Evolutionary conservation across 768 basidiomycete genomes (phyloP).

Genomic region (Pulveroboletus sp.): DNA sequence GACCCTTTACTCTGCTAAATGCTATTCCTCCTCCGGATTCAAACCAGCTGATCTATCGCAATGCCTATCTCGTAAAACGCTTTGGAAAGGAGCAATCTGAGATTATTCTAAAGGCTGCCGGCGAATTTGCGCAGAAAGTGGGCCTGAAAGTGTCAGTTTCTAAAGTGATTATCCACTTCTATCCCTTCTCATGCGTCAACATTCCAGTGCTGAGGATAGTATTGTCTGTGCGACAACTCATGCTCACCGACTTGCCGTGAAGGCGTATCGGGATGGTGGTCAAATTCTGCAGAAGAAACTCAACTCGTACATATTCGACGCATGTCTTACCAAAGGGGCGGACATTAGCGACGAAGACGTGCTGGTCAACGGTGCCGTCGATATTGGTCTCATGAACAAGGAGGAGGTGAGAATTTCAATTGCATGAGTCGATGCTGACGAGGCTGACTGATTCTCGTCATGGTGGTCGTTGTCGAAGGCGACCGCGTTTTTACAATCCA

Average conservation of each 20-base stretch:
- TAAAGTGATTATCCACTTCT: neutral
- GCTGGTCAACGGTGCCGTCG: constrained; percentile 36
- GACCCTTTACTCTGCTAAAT: constrained; percentile 28
- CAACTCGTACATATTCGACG: constrained; percentile 37
- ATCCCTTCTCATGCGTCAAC: neutral
- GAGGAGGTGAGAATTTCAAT: constrained; percentile 28
- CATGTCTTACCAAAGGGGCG: constrained; percentile 35
- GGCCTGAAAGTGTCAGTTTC: constrained; percentile 24
- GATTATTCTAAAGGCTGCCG: constrained; percentile 19
- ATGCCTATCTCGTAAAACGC: constrained; percentile 17
- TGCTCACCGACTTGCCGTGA: constrained; percentile 42
- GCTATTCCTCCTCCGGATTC: neutral
- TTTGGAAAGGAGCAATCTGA: constrained; percentile 27
- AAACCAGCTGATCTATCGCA: constrained; percentile 13
- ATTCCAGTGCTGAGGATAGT: constrained; percentile 34
- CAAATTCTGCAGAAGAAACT: constrained; percentile 35
- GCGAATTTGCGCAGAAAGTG: constrained; percentile 23
- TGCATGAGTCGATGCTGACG: neutral
- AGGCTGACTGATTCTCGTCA: neutral
- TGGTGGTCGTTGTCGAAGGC: constrained; percentile 31
- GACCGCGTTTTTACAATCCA: constrained; percentile 36
- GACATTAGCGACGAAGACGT: constrained; percentile 34
- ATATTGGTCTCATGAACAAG: constrained; percentile 34
- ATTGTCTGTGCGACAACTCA: constrained; percentile 36
- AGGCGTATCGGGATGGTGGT: constrained; percentile 39